Conservation (phyloP, 2,329 filamentous ascomycete genomes). For the Fusarium annulatum region DNA sequence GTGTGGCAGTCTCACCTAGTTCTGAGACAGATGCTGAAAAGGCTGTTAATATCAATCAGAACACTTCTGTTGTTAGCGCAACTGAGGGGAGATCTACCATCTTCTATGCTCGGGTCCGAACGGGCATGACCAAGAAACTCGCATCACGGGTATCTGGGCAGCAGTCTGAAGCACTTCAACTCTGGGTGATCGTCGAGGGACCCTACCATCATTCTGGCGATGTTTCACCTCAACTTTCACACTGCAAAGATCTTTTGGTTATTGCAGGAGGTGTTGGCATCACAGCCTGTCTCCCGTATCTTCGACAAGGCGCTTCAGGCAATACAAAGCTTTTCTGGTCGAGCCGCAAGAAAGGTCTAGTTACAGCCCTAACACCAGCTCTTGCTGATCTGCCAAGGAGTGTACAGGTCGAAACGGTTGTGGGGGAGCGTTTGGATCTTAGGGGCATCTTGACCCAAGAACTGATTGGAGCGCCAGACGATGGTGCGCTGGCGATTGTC, state of each 20-base stretch:
- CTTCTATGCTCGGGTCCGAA: slow-evolving; percentile 37
- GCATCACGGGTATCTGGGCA: slow-evolving; percentile 4
- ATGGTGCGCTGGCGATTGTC: slow-evolving; percentile 39
- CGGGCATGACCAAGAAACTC: slow-evolving; percentile 41
- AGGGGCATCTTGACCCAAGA: slow-evolving; percentile 37
- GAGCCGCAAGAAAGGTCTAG: slow-evolving; percentile 33
- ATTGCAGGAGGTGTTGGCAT: slow-evolving; percentile 51
- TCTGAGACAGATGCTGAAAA: background rate
- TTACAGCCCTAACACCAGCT: slow-evolving; percentile 23
- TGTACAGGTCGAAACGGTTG: slow-evolving; percentile 37
- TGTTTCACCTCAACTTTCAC: slow-evolving; percentile 29
- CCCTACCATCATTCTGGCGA: slow-evolving; percentile 42
- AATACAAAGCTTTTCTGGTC: slow-evolving; percentile 44
- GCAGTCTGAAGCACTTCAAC: background rate
- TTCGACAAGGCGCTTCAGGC: slow-evolving; percentile 21
- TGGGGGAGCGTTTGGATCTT: slow-evolving; percentile 41
- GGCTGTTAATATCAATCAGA: background rate
- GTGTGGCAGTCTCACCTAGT: slow-evolving; percentile 15
- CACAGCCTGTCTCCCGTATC: slow-evolving; percentile 46
- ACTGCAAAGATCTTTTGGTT: slow-evolving; percentile 44
- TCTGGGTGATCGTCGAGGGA: slow-evolving; percentile 45
- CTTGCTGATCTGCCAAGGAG: slow-evolving; percentile 24
- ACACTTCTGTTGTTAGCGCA: background rate
- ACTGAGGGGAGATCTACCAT: background rate
- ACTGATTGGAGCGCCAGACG: slow-evolving; percentile 19